Percentiles rank a stretch among this genome's conserved stretches.
Conservation (phyloP, 192 early-diverging fungal species). For the Rhizoclosmatium globosum region DNA sequence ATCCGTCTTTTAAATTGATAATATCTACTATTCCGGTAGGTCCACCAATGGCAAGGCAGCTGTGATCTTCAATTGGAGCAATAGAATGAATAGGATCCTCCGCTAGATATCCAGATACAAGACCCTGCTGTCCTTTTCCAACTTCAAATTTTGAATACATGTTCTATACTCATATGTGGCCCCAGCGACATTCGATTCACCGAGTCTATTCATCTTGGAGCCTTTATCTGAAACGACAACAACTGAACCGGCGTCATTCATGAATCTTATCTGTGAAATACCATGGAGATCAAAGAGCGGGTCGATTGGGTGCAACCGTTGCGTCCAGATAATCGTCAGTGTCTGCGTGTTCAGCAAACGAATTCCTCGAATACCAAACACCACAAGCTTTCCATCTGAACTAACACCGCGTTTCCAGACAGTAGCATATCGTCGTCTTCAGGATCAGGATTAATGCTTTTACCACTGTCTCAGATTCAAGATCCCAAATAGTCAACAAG, state of each 20-base stretch:
- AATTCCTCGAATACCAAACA: constrained; percentile 19
- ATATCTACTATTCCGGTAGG: constrained; percentile 18
- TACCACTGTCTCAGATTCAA: constrained; percentile 1
- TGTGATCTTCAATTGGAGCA: constrained; percentile 6
- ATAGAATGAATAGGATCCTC: constrained; percentile 1
- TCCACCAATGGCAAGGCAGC: constrained; percentile 20
- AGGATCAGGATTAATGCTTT: constrained; percentile 18
- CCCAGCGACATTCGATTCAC: neutral
- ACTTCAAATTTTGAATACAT: neutral
- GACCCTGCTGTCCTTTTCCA: neutral
- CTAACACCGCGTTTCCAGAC: constrained; percentile 16
- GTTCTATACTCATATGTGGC: neutral
- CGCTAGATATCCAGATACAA: neutral
- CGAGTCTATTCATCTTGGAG: constrained; percentile 2
- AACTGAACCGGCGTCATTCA: neutral
- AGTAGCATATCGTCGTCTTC: constrained; percentile 27
- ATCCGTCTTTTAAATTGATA: constrained; percentile 10
- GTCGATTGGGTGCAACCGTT: constrained; percentile 4
- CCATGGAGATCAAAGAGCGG: constrained; percentile 20
- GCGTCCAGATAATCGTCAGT: constrained; percentile 12
- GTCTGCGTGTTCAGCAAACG: constrained; percentile 1
- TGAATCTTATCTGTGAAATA: constrained; percentile 24
- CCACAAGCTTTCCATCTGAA: constrained; percentile 24
- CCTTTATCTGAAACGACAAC: constrained; percentile 31
- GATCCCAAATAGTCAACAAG: constrained; percentile 25